These are phyloP conservation scores for Crassisporium funariophilum DNA, from an alignment of 768 basidiomycete genomes.

Conservation along the genomic window DNA sequence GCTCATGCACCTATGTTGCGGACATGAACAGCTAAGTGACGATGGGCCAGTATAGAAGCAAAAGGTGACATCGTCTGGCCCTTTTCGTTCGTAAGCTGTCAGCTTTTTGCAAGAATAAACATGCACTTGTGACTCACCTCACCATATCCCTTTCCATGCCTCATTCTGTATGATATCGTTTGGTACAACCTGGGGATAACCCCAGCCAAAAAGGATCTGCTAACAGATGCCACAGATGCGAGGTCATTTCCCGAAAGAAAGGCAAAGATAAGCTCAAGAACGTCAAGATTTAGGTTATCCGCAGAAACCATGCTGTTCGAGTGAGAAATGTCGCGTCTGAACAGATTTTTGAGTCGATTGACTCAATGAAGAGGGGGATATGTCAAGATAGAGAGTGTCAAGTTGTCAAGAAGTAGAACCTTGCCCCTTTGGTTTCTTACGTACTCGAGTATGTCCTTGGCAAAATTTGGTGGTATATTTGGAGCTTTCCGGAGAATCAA, in stretches of 20 bases:
- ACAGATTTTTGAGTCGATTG: too few relatives aligned
- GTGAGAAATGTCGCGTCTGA: constrained; percentile 15
- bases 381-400: too few relatives aligned
- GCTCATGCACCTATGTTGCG: constrained; percentile 51
- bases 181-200: constrained; percentile 66
- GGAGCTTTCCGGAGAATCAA: too few relatives aligned
- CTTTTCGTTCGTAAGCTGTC: constrained; percentile 9
- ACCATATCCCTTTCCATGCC: constrained; percentile 61
- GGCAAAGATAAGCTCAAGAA: constrained; percentile 67
- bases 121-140: constrained; percentile 36
- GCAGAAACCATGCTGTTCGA: constrained; percentile 55
- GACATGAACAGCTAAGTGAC: constrained; percentile 57
- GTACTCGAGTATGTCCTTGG: too few relatives aligned
- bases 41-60: constrained; percentile 53
- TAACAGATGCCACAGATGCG: constrained; percentile 62
- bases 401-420: too few relatives aligned
- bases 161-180: constrained; percentile 52
- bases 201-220: constrained; percentile 62
- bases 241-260: constrained; percentile 59
- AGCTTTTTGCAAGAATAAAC: not conserved
- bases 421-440: too few relatives aligned
- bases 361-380: too few relatives aligned
- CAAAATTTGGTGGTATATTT: too few relatives aligned
- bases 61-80: constrained; percentile 61
- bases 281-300: constrained; percentile 71